These are phyloP conservation scores for Entomortierella chlamydospora DNA, from an alignment of 192 early-diverging fungal species.

Conservation along the genomic window DNA sequence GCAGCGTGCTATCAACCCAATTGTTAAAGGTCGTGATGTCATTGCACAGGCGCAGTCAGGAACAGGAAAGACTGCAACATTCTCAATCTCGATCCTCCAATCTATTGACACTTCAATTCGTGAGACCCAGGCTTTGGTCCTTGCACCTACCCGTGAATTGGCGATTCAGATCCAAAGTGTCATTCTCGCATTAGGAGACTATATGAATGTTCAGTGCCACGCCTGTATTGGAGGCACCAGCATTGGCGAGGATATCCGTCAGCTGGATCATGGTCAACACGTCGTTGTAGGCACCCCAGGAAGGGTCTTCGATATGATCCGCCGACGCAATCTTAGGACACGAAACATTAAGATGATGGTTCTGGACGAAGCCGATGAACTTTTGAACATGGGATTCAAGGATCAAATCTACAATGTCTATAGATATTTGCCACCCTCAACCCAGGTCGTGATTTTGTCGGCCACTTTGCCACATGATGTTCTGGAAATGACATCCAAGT, in stretches of 20 bases:
- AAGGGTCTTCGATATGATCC: constrained; percentile 97
- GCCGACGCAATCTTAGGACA: constrained; percentile 83
- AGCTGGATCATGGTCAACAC: constrained; percentile 93
- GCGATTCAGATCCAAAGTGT: constrained; percentile 96
- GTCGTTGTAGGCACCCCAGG: constrained; percentile 97
- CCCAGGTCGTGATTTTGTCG: constrained; percentile 92
- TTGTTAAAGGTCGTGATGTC: constrained; percentile 90
- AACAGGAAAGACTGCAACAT: constrained; percentile 98
- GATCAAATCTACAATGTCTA: constrained; percentile 97
- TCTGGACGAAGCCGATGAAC: constrained; percentile 97
- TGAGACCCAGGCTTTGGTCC: constrained; percentile 93
- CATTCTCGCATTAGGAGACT: constrained; percentile 92
- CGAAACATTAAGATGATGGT: constrained; percentile 94
- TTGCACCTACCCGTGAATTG: constrained; percentile 96
- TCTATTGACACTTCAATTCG: constrained; percentile 87
- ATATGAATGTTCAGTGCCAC: constrained; percentile 97
- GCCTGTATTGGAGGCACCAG: constrained; percentile 95
- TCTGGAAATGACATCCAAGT: constrained; percentile 95
- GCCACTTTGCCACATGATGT: constrained; percentile 97
- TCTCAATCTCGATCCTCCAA: constrained; percentile 95
- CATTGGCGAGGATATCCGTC: constrained; percentile 91
- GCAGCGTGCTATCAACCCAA: constrained; percentile 95
- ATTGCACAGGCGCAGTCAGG: constrained; percentile 99
- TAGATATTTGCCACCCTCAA: constrained; percentile 90
- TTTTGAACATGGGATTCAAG: constrained; percentile 95